A percentile compares a stretch with the other conserved stretches of the same genome.
phyloP scores from a whole-genome alignment of 306 rosid species.

The Glycyrrhiza uralensis region DNA sequence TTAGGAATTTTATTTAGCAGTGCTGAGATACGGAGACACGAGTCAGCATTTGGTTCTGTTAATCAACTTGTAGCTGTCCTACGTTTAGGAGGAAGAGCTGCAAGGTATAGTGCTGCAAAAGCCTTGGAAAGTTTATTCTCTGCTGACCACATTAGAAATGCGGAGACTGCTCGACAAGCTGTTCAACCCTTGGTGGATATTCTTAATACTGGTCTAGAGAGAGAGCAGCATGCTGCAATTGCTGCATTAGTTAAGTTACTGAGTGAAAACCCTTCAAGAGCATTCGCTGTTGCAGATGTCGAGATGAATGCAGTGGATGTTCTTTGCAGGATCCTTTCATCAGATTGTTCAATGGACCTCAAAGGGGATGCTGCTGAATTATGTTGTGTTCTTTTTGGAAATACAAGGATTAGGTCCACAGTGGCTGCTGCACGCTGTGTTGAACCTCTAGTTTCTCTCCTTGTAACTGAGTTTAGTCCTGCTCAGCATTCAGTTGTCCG shows the following conservation, averaged over 20 bases:
- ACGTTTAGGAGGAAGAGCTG: slow-evolving; percentile 95
- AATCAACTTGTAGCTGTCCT: slow-evolving; percentile 95
- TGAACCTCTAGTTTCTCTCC: slow-evolving; percentile 97
- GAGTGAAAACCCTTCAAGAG: slow-evolving; percentile 94
- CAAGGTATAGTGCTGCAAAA: slow-evolving; percentile 94
- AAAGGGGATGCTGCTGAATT: slow-evolving; percentile 99
- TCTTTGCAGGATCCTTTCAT: slow-evolving; percentile 91
- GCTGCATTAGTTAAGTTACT: slow-evolving; percentile 88
- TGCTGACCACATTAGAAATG: slow-evolving; percentile 91
- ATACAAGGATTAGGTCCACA: slow-evolving; percentile 92
- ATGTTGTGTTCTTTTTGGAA: slow-evolving; percentile 89
- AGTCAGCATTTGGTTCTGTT: slow-evolving; percentile 94
- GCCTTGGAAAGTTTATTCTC: slow-evolving; percentile 94
- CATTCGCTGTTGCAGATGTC: slow-evolving; percentile 93
- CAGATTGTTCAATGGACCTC: slow-evolving; percentile 87
- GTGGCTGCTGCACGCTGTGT: slow-evolving; percentile 97
- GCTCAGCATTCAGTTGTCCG: slow-evolving; percentile 94
- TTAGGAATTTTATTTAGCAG: slow-evolving; percentile 88
- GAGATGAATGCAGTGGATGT: slow-evolving; percentile 99
- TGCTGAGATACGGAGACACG: slow-evolving; percentile 90
- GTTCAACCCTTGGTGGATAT: slow-evolving; percentile 97
- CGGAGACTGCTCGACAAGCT: slow-evolving; percentile 87
- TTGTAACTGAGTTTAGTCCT: slow-evolving; percentile 86
- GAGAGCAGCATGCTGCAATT: slow-evolving; percentile 96
- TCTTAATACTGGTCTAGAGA: slow-evolving; percentile 90